These are phyloP conservation scores for Linaria vulgaris DNA, from an alignment of 257 asterid species.

Conservation along the genomic window DNA sequence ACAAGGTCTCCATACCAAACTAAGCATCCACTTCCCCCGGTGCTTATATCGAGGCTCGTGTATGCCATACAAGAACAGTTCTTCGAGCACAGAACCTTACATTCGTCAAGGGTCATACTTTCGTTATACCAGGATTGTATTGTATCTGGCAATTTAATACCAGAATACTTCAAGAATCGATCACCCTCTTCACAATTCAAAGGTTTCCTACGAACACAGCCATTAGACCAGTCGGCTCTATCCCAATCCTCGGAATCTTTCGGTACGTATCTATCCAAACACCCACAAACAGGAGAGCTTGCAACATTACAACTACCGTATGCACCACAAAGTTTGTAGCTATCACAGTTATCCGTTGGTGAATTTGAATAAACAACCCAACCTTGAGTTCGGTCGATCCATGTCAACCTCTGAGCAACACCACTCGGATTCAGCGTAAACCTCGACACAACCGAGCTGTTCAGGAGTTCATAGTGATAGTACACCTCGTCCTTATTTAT, in stretches of 20 bases:
- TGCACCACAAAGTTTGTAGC: constrained; percentile 28
- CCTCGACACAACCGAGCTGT: constrained; percentile 25
- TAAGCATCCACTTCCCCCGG: constrained; percentile 34
- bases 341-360: constrained; percentile 37
- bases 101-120: constrained; percentile 31
- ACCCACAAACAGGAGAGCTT: constrained; percentile 26
- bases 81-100: constrained; percentile 21
- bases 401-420: constrained; percentile 25
- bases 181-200: constrained; percentile 30
- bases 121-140: constrained; percentile 19
- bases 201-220: constrained; percentile 30
- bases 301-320: constrained; percentile 29
- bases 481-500: constrained; percentile 27
- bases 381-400: constrained; percentile 29
- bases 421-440: constrained; percentile 27
- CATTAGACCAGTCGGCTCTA: constrained; percentile 30
- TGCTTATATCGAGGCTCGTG: constrained; percentile 17
- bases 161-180: constrained; percentile 23
- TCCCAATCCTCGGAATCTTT: constrained; percentile 27
- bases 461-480: constrained; percentile 19
- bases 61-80: constrained; percentile 29
- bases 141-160: constrained; percentile 33
- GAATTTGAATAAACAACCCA: constrained; percentile 27
- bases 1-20: constrained; percentile 32
- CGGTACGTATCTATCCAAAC: constrained; percentile 31